These are phyloP conservation scores for Komagataella phaffii DNA, from an alignment of 805 yeast genomes.

Conservation along the genomic window DNA sequence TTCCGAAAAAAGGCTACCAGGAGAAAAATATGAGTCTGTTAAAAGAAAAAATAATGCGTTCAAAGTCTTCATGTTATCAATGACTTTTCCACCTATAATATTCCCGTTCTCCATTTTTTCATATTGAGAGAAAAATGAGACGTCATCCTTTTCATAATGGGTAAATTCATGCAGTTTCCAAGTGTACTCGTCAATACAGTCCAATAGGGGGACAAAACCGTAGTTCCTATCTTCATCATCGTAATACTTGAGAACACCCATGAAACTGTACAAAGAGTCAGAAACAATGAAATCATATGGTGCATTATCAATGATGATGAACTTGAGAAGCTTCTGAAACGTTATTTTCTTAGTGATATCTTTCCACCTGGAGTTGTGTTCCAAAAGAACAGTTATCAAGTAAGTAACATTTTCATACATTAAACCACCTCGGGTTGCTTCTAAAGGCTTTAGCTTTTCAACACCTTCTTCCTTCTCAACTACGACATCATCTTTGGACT, in stretches of 20 bases:
- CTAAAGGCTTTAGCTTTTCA: constrained; percentile 37
- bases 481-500: constrained; percentile 25
- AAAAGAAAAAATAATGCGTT: constrained; percentile 35
- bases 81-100: constrained; percentile 16
- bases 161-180: constrained; percentile 12
- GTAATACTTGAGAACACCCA: constrained; percentile 40
- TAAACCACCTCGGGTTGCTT: constrained; percentile 28
- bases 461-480: constrained; percentile 26
- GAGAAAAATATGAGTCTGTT: constrained; percentile 43
- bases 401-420: constrained; percentile 35
- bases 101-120: constrained; percentile 12
- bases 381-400: constrained; percentile 37
- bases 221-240: constrained; percentile 42
- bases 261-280: constrained; percentile 35
- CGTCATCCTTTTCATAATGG: constrained; percentile 13
- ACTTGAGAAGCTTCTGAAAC: constrained; percentile 30
- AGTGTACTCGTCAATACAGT: constrained; percentile 6
- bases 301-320: constrained; percentile 34
- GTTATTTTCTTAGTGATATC: constrained; percentile 22
- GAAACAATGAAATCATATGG: constrained; percentile 53
- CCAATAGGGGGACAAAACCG: constrained; percentile 18
- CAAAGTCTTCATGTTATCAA: constrained; percentile 22
- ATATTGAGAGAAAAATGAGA: constrained; percentile 24
- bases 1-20: constrained; percentile 33
- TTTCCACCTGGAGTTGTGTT: constrained; percentile 36